phyloP scores from a whole-genome alignment of 2,329 filamentous ascomycete species.

The Massarina eburnea region DNA sequence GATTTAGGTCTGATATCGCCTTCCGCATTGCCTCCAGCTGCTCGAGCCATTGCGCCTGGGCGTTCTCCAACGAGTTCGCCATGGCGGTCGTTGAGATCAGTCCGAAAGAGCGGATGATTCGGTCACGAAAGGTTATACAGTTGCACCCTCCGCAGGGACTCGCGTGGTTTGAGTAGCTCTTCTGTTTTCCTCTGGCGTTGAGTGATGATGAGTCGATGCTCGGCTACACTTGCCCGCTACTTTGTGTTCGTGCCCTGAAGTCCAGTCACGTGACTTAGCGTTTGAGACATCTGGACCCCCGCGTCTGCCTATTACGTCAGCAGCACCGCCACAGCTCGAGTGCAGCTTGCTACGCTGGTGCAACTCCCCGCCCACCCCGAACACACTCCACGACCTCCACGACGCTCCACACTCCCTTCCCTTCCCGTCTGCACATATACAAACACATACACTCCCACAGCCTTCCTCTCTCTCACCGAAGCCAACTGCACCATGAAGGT shows the following conservation, averaged over 20 bases:
- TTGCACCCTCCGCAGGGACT: not conserved
- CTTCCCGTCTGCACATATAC: not conserved
- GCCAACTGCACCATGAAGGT: conserved; percentile 61
- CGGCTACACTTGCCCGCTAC: not conserved
- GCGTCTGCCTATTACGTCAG: not conserved
- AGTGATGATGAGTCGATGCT: not conserved
- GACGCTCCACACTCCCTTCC: not conserved
- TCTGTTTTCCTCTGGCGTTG: not conserved
- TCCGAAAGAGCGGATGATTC: not conserved
- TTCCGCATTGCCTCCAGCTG: conserved; percentile 85
- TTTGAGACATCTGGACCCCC: not conserved
- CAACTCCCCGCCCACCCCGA: not conserved
- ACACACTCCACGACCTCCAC: not conserved
- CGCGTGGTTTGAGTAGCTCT: too few relatives aligned
- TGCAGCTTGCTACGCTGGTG: too few relatives aligned
- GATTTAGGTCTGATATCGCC: conserved; percentile 73
- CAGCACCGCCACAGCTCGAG: not conserved
- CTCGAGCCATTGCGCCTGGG: conserved; percentile 74
- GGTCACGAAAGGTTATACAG: not conserved
- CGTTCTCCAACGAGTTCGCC: conserved; percentile 44
- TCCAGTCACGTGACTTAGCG: not conserved
- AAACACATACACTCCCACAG: not conserved
- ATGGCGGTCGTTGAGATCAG: not conserved
- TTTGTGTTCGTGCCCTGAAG: not conserved
- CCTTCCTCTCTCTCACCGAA: not conserved